Conservation (phyloP, 352 stramenopile genomes). For the Globisporangium nodosum region DNA sequence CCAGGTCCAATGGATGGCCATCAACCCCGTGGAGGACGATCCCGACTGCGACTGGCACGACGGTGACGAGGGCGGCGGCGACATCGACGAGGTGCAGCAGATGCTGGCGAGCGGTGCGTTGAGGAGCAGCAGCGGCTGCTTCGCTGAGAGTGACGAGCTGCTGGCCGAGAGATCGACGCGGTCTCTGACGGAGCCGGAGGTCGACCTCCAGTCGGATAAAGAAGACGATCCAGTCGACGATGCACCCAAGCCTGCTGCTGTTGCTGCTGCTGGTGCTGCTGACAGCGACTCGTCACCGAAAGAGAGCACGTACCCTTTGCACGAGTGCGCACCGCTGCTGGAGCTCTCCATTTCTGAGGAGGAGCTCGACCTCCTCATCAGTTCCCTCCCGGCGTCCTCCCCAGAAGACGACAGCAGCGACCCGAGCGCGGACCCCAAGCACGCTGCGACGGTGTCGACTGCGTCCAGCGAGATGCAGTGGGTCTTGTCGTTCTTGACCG, state of each 20-base stretch:
- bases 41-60: slow-evolving; percentile 11
- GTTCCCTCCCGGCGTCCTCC: slow-evolving; percentile 17
- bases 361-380: slow-evolving; percentile 53
- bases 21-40: slow-evolving; percentile 49
- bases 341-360: slow-evolving; percentile 53
- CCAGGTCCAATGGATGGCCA: slow-evolving; percentile 62
- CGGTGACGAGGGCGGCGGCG: background rate
- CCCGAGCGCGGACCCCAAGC: slow-evolving; percentile 9
- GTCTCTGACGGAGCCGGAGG: background rate
- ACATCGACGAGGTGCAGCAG: slow-evolving; percentile 1
- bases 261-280: background rate
- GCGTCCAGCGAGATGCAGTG: slow-evolving; percentile 61
- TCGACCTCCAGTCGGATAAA: background rate
- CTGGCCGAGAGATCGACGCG: slow-evolving; percentile 3
- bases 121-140: background rate
- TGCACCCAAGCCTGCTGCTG: background rate
- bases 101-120: slow-evolving; percentile 4
- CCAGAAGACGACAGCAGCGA: background rate
- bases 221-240: background rate
- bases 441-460: slow-evolving; percentile 3
- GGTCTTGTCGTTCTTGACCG: slow-evolving; percentile 55
- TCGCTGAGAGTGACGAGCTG: background rate
- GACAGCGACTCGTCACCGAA: background rate
- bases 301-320: slow-evolving; percentile 5
- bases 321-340: slow-evolving; percentile 24